Evolutionary conservation across 2,329 filamentous ascomycete genomes (phyloP), one percentile per base, ranked within the genome.

Genomic region (Diplodia intermedia): DNA sequence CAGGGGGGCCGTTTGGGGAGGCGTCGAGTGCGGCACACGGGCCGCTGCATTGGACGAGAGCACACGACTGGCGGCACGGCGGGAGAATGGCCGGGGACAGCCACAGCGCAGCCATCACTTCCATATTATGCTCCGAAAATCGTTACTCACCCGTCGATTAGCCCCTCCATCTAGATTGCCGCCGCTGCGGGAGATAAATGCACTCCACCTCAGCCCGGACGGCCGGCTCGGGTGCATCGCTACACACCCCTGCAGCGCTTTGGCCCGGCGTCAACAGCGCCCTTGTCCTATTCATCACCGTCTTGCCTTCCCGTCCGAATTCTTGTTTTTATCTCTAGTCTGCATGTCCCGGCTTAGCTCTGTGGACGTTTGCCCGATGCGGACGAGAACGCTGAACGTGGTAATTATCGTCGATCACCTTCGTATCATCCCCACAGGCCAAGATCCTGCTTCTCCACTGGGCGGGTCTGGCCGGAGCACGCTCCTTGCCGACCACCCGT

Each of bases 341-440:
- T 33, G 31, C 31, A 7, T 33, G 8, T 6, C 31, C 2, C 31
- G 6, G 36, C 36, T 38, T 4, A 38, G 36, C 36, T 38, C 36
- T 29, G 50, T 29, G 50, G 11, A n/a, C 4, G 18, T 15, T n/a
- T 43, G 5, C 57, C 40, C 36, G 15, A 26, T 31, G 6, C 11
- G 40, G 40, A 15, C 23, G 4, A 20, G 54, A 31, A 26, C 9
- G 26, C 18, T 26, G 4, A 36, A n/a, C 47, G 11, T 4, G 57
- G 40, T 23, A 61, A 20, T 49, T 14, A 26, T 15, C 14, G 56
- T 49, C 40, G 36, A 62, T 49, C 57, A 36, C 7, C 2, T 23
- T 62, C 57, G 40, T 49, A 49, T 33, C 57, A 31, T 62, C 57
- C 18, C 57, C 57, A 62, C 57, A 31, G 15, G 8, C 11, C 56